Base-by-base conservation (phyloP, 495 filamentous ascomycete genomes). In the Thozetella sp. region DNA sequence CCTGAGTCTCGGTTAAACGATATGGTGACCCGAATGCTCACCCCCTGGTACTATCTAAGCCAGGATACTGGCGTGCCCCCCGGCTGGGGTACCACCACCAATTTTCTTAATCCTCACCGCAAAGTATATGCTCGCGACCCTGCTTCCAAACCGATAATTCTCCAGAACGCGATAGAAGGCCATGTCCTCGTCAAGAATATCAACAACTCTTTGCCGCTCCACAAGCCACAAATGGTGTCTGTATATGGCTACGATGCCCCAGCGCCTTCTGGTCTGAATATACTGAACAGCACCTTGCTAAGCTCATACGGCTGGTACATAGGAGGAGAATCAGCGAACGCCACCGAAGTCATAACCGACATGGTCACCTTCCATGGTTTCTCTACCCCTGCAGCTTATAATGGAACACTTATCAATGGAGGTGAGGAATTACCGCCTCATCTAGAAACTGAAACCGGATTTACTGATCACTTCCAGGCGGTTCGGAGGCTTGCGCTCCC, bases 141-240 rank as follows among this genome's bases (percentile, higher is more conserved):
- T 0, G 61, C 67, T 1, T 74, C 70, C 43, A 74, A 76, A 26
- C 59, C 74, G 1, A 67, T 72, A 1, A 53, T 84, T 1, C 43
- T 83, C 3, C 67, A 81, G 4, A 76, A 77, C 3, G 83, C 80
- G 0, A 59, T 80, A 0, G 82, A 83, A 62, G 76, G 84, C 25
- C 83, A 86, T 56, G 87, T 90, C 6, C 76, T 90, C 0, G 73
- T 88, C 22, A 90, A 90, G 70, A 90, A 90, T 63, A 75, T 65
- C 6, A 77, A 80, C 52, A 74, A 72, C 40, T 72, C 83, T 1
- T 65, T 90, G 1, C 87, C 87, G 6, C 72, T 89, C 0, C 80
- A 82, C 25, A 72, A 53, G 0, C 82, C 79, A 2, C 72, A 71
- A 43, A 55, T 81, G 23, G 62, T 85, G 10, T 80, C 80, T 46